A percentile compares a stretch with the other conserved stretches of the same genome.
These are phyloP conservation scores for Hypoxylon sp. DNA, from an alignment of 2,329 filamentous ascomycete species.

Conservation along the genomic window DNA sequence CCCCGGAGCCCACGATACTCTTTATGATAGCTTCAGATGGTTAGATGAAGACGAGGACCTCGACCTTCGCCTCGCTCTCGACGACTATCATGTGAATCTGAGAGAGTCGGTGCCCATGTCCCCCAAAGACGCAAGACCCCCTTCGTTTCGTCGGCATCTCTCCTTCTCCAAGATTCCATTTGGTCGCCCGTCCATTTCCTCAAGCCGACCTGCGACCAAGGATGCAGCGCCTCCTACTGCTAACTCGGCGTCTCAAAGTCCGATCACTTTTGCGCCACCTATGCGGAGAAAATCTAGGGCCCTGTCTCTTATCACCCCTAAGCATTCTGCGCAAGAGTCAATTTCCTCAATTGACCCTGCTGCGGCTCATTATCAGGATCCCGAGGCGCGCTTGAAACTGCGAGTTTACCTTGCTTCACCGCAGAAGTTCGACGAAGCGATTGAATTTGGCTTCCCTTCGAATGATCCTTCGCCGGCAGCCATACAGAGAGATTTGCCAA, in stretches of 20 bases:
- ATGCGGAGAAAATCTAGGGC: constrained; percentile 68
- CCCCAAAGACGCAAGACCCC: constrained; percentile 66
- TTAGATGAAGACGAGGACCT: constrained; percentile 80
- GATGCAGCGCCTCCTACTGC: constrained; percentile 56
- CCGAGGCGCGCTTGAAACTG: constrained; percentile 87
- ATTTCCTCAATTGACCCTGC: constrained; percentile 74
- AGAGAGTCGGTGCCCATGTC: constrained; percentile 64
- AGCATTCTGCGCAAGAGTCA: constrained; percentile 61
- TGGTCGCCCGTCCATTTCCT: constrained; percentile 67
- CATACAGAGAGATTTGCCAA: constrained; percentile 53
- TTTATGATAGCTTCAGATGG: constrained; percentile 80
- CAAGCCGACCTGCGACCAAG: constrained; percentile 64
- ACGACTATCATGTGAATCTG: constrained; percentile 78
- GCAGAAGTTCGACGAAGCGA: constrained; percentile 94
- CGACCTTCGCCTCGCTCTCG: constrained; percentile 75
- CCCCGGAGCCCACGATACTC: constrained; percentile 63
- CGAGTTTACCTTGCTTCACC: constrained; percentile 89
- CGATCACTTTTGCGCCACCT: constrained; percentile 55
- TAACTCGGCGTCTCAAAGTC: constrained; percentile 49
- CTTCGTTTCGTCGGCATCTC: constrained; percentile 76
- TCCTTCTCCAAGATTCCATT: constrained; percentile 79
- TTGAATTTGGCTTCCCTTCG: constrained; percentile 92
- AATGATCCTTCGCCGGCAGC: constrained; percentile 61
- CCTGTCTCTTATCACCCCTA: constrained; percentile 68
- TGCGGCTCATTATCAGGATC: constrained; percentile 89